These are phyloP conservation scores for Tolypocladium endophyticum DNA, from an alignment of 2,329 filamentous ascomycete species.

Conservation along the genomic window DNA sequence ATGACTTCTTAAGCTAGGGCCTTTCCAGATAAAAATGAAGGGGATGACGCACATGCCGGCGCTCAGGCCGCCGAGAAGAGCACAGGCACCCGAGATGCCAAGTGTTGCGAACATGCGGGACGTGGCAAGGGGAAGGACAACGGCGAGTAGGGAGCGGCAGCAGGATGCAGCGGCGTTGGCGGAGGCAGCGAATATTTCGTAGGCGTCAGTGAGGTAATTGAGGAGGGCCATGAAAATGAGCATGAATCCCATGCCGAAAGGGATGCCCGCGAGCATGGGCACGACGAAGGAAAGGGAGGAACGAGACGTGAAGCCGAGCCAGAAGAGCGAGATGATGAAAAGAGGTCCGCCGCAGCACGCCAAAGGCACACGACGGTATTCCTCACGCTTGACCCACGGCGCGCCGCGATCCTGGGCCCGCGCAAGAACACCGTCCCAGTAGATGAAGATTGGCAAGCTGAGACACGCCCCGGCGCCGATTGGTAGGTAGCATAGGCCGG, in stretches of 20 bases:
- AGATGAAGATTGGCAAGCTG: slow-evolving; percentile 49
- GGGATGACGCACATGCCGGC: slow-evolving; percentile 39
- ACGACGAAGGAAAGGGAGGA: slow-evolving; percentile 37
- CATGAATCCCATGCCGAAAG: slow-evolving; percentile 52
- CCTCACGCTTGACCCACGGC: slow-evolving; percentile 50
- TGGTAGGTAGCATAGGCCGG: slow-evolving; percentile 58
- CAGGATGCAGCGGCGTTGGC: slow-evolving; percentile 78
- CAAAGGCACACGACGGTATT: slow-evolving; percentile 61
- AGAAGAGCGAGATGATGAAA: slow-evolving; percentile 45
- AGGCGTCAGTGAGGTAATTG: slow-evolving; percentile 58
- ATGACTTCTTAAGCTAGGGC: slow-evolving; percentile 40
- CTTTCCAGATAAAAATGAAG: slow-evolving; percentile 44
- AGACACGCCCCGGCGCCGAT: slow-evolving; percentile 54
- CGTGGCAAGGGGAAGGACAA: slow-evolving; percentile 50
- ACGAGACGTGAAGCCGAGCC: slow-evolving; percentile 50
- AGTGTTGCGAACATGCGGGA: slow-evolving; percentile 36
- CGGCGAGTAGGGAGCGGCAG: slow-evolving; percentile 89
- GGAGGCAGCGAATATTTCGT: slow-evolving; percentile 56
- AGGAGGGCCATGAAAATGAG: slow-evolving; percentile 54
- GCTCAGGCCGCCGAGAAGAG: slow-evolving; percentile 39
- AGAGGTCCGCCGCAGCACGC: slow-evolving; percentile 61
- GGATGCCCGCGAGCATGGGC: slow-evolving; percentile 49
- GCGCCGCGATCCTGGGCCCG: slow-evolving; percentile 37
- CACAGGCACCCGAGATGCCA: slow-evolving; percentile 38
- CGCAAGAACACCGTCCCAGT: slow-evolving; percentile 51